These are phyloP conservation scores for Mortierella sp. DNA, from an alignment of 371 early-diverging fungal genomes.

Conservation along the genomic window DNA sequence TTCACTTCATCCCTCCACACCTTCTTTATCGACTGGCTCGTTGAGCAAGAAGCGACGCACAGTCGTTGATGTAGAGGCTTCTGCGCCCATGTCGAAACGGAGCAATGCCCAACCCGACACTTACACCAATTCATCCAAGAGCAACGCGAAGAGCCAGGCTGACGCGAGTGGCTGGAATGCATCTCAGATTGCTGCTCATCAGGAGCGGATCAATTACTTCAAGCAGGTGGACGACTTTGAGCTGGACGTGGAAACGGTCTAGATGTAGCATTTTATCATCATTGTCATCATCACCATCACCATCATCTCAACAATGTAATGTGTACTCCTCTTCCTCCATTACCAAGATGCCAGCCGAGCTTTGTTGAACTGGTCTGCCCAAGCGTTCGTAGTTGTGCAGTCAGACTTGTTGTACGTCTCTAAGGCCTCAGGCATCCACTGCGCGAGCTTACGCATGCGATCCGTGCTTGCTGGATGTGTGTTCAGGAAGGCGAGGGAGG, in stretches of 20 bases:
- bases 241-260: constrained; percentile 31
- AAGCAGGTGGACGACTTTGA: constrained; percentile 43
- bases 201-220: constrained; percentile 39
- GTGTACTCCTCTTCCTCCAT: too few species aligned
- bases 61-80: background rate
- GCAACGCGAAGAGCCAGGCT: constrained; percentile 1
- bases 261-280: background rate
- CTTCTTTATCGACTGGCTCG: too few species aligned
- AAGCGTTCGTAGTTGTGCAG: constrained; percentile 54
- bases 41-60: constrained; percentile 8
- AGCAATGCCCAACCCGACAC: background rate
- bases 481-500: constrained; percentile 75
- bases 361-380: constrained; percentile 53
- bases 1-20: too few species aligned
- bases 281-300: too few species aligned
- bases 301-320: too few species aligned
- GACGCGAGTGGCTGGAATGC: constrained; percentile 26
- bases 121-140: background rate
- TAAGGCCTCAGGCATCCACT: constrained; percentile 78
- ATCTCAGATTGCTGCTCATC: constrained; percentile 19
- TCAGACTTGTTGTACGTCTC: constrained; percentile 50
- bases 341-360: constrained; percentile 33
- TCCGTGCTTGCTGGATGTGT: constrained; percentile 89
- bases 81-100: background rate
- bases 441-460: constrained; percentile 74